Conservation (phyloP, 2,329 filamentous ascomycete species). For the Penicillium nordicum region DNA sequence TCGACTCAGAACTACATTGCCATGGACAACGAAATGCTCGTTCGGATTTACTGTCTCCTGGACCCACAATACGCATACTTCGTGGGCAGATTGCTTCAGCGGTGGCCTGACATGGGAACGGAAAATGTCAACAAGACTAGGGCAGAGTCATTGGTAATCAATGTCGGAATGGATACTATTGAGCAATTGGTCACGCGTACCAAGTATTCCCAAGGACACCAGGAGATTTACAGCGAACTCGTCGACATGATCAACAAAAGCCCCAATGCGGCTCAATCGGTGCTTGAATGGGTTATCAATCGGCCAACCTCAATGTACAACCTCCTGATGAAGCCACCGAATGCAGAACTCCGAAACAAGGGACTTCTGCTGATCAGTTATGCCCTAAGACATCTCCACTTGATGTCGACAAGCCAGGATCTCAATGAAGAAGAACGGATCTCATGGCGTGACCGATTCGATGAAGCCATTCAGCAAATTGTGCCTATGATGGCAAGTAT, state of each 20-base stretch:
- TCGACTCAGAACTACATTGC: conserved; percentile 56
- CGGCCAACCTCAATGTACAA: conserved; percentile 60
- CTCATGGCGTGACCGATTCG: conserved; percentile 27
- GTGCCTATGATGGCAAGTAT: conserved; percentile 54
- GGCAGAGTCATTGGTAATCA: conserved; percentile 45
- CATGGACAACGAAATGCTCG: conserved; percentile 67
- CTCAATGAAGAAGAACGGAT: conserved; percentile 26
- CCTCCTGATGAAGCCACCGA: conserved; percentile 61
- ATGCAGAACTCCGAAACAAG: conserved; percentile 54
- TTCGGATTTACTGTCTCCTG: conserved; percentile 75
- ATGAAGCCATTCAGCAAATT: conserved; percentile 30
- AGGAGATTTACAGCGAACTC: conserved; percentile 53
- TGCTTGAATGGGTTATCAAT: conserved; percentile 59
- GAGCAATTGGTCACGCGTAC: conserved; percentile 71
- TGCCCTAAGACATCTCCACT: conserved; percentile 54
- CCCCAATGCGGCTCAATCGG: conserved; percentile 55
- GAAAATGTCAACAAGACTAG: conserved; percentile 50
- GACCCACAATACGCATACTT: conserved; percentile 69
- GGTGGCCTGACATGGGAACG: conserved; percentile 50
- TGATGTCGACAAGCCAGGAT: conserved; percentile 23
- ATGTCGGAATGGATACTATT: conserved; percentile 56
- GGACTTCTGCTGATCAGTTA: conserved; percentile 52
- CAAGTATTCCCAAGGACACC: conserved; percentile 65
- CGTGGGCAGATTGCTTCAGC: conserved; percentile 59
- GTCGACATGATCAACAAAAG: conserved; percentile 51